Conservation (phyloP, 345 rosid genomes). For the Schrenkiella parvula region DNA sequence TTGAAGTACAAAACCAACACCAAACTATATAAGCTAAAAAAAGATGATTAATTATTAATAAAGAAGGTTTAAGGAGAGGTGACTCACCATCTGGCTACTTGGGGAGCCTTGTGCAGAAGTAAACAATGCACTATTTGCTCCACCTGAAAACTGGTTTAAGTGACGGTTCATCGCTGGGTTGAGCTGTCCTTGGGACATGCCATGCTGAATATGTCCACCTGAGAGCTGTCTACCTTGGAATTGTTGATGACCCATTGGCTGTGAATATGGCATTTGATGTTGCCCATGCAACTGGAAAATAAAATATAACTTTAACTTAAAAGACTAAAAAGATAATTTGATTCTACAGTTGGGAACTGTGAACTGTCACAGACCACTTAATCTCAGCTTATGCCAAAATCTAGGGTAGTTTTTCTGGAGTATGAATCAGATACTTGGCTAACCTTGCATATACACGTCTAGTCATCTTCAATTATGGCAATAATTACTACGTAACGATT, state of each 20-base stretch:
- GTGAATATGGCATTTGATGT: slow-evolving; percentile 90
- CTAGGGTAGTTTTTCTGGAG: not conserved
- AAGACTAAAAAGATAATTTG: not conserved
- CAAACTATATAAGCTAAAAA: not conserved
- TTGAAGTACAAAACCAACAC: not conserved
- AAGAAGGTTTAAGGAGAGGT: slow-evolving; percentile 2
- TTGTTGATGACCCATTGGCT: slow-evolving; percentile 82
- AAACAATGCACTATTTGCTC: slow-evolving; percentile 71
- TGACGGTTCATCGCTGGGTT: slow-evolving; percentile 81
- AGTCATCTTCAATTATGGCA: not conserved
- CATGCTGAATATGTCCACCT: slow-evolving; percentile 70
- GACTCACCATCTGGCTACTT: slow-evolving; percentile 76
- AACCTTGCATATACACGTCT: not conserved
- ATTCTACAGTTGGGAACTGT: not conserved
- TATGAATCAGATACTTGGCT: not conserved
- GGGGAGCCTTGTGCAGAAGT: slow-evolving; percentile 86
- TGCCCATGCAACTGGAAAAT: slow-evolving; percentile 60
- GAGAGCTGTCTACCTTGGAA: slow-evolving; percentile 81
- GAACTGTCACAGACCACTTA: not conserved
- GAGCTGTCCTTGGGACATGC: slow-evolving; percentile 84
- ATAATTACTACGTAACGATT: not conserved
- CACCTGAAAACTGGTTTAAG: slow-evolving; percentile 69
- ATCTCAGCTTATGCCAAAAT: not conserved
- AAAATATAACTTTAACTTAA: not conserved
- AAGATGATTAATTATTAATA: not conserved